A percentile compares a stretch with the other conserved stretches of the same genome.
These are phyloP conservation scores for Pseudomicrostroma phylloplanum DNA, from an alignment of 1,284 basidiomycete species.

Conservation along the genomic window DNA sequence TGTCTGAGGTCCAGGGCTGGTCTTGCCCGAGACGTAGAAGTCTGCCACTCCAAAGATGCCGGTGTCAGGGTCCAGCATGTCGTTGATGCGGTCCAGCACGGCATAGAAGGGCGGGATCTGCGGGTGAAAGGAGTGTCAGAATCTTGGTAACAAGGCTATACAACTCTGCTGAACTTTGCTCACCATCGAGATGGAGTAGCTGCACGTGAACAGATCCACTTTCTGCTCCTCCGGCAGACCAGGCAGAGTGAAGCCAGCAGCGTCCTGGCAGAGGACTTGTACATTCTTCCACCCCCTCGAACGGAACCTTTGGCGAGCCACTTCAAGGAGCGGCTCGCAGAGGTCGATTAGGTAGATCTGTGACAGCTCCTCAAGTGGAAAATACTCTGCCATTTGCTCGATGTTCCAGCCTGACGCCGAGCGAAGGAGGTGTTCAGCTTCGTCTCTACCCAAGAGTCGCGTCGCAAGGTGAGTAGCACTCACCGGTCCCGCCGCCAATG, in stretches of 20 bases:
- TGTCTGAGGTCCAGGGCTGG: slow-evolving; percentile 57
- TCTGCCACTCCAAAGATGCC: slow-evolving; percentile 70
- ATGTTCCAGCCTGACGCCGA: slow-evolving; percentile 63
- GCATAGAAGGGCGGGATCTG: slow-evolving; percentile 66
- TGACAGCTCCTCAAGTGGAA: slow-evolving; percentile 54
- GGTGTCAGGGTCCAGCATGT: slow-evolving; percentile 62
- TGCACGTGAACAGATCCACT: slow-evolving; percentile 49
- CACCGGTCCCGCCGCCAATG: slow-evolving; percentile 72
- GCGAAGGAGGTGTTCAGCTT: neutral
- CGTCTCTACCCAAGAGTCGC: neutral
- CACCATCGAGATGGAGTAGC: slow-evolving; percentile 49
- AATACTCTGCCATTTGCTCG: slow-evolving; percentile 70
- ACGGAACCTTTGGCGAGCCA: slow-evolving; percentile 65
- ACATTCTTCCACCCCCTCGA: slow-evolving; percentile 70
- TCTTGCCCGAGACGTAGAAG: slow-evolving; percentile 69
- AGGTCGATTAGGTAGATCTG: slow-evolving; percentile 69
- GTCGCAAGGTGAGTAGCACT: slow-evolving; percentile 5
- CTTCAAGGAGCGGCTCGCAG: slow-evolving; percentile 67
- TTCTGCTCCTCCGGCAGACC: slow-evolving; percentile 34
- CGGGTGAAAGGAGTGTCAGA: neutral
- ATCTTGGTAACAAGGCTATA: neutral
- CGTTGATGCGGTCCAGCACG: slow-evolving; percentile 65
- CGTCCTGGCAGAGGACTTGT: slow-evolving; percentile 69
- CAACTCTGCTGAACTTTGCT: neutral
- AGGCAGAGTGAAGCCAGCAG: slow-evolving; percentile 64